A percentile compares a stretch with the other conserved stretches of the same genome.
These are phyloP conservation scores for Penstemon eatonii DNA, from an alignment of 257 asterid genomes.

Conservation along the genomic window DNA sequence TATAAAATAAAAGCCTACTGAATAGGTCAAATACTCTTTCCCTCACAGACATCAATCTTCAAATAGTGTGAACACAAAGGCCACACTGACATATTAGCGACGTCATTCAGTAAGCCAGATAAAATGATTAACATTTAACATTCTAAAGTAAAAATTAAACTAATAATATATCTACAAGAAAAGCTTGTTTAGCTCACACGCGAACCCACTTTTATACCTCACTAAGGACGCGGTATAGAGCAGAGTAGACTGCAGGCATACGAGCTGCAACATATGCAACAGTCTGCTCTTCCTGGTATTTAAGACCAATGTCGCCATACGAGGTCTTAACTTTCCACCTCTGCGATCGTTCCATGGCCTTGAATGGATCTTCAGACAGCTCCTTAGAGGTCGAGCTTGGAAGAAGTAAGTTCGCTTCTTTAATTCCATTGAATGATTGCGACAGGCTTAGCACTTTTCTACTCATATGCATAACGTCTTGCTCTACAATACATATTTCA, in stretches of 20 bases:
- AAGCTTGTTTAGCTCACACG: constrained; percentile 5
- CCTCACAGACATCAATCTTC: not conserved
- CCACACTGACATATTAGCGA: not conserved
- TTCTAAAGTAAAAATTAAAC: not conserved
- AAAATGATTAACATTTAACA: constrained; percentile 1
- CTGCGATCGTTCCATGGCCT: constrained; percentile 63
- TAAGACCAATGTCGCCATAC: constrained; percentile 84
- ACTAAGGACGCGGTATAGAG: constrained; percentile 75
- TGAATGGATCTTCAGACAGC: constrained; percentile 82
- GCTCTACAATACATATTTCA: constrained; percentile 45
- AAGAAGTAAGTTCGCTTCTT: constrained; percentile 73
- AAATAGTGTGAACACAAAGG: not conserved
- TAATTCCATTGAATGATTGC: constrained; percentile 64
- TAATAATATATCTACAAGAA: constrained; percentile 7
- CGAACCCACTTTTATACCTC: constrained; percentile 58
- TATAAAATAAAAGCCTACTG: no score
- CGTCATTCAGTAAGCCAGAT: constrained; percentile 3
- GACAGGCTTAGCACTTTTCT: constrained; percentile 83
- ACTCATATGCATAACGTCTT: constrained; percentile 76
- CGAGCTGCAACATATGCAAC: constrained; percentile 92
- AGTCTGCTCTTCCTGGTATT: constrained; percentile 74
- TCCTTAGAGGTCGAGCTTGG: constrained; percentile 74
- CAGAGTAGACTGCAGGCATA: constrained; percentile 94
- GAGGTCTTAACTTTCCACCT: constrained; percentile 75
- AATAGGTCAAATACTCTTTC: not conserved